Base-by-base conservation (phyloP, 2,329 filamentous ascomycete genomes). In the Aspergillus candidus region DNA sequence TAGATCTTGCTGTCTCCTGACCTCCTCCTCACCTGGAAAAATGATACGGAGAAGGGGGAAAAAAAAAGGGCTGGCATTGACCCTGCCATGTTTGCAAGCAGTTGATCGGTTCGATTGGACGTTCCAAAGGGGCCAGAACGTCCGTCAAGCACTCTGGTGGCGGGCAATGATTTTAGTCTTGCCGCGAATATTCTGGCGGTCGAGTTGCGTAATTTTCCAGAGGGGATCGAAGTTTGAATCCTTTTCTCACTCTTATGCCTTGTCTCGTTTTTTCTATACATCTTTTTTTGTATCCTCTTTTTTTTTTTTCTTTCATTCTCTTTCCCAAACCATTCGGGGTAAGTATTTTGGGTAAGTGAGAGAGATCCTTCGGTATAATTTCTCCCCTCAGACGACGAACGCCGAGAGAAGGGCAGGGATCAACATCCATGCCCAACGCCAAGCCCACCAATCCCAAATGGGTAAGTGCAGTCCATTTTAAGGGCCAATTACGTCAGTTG, bases 111-210 rank as follows among this genome's bases (percentile, higher is more conserved):
- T 27, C 22, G 22, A 27, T 41, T 40, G 35, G 37, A 38, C 37
- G 53, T 53, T 48, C 49, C 48, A 39, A 38, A 44, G 48, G 54
- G 55, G 45, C 54, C 53, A 56, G 53, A 44, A 50, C 55, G 47
- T 47, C 37, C 18, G 14, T 18, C 18, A 13, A 40, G 34, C 22
- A 27, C 22, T 27, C 22, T 27, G 22, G 22, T 27, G 22, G 22
- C 22, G 22, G 22, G 22, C 22, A 27, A 27, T 27, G 22, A 27
- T 27, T 27, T 27, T 27, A 27, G 22, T 10, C 22, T 27, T 27
- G 22, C 22, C 22, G 22, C 22, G 22, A 27, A 6, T 27, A 27
- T 29, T 18, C 35, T 18, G 41, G 31, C 38, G 41, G 40, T 15
- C 37, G 40, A 35, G 35, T 11, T 44, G 42, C 42, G 32, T 33